Evolutionary conservation across 108 stramenopile species (phyloP).

Genomic region (Schizochytrium sp.): DNA sequence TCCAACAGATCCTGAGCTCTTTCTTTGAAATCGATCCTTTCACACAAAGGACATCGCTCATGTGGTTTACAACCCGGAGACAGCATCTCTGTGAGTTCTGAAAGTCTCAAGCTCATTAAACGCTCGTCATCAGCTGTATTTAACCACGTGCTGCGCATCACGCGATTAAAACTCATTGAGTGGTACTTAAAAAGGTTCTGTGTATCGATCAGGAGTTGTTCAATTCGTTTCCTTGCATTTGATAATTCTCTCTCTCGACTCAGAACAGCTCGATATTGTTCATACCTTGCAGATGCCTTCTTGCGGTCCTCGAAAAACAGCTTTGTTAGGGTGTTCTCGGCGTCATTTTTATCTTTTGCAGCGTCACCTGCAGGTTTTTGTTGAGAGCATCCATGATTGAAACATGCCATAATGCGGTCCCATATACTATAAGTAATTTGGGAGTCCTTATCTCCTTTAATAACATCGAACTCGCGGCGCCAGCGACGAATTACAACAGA

Average conservation of each 20-base stretch:
- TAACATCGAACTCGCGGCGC: constrained; percentile 2
- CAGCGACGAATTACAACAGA: background rate
- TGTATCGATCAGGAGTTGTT: background rate
- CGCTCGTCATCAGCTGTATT: constrained; percentile 35
- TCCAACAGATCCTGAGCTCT: background rate
- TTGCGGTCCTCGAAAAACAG: background rate
- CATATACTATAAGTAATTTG: background rate
- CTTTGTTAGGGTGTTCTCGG: background rate
- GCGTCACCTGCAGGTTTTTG: background rate
- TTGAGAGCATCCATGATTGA: background rate
- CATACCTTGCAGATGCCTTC: background rate
- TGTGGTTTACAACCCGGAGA: background rate
- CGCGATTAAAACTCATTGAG: constrained; percentile 9
- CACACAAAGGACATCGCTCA: background rate
- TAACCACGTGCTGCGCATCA: constrained; percentile 27
- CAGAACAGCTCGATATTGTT: background rate
- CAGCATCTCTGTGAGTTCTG: constrained; percentile 31
- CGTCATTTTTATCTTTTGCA: background rate
- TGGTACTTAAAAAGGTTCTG: constrained; percentile 3
- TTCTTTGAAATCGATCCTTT: background rate
- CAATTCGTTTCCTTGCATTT: background rate
- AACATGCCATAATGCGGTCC: background rate
- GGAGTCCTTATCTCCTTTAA: background rate
- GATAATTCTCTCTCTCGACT: constrained; percentile 4
- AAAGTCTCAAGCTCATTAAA: background rate